Evolutionary conservation across 352 stramenopile genomes (phyloP), one percentile per base, ranked within the genome.

Genomic region (Phytophthora cryptogea): DNA sequence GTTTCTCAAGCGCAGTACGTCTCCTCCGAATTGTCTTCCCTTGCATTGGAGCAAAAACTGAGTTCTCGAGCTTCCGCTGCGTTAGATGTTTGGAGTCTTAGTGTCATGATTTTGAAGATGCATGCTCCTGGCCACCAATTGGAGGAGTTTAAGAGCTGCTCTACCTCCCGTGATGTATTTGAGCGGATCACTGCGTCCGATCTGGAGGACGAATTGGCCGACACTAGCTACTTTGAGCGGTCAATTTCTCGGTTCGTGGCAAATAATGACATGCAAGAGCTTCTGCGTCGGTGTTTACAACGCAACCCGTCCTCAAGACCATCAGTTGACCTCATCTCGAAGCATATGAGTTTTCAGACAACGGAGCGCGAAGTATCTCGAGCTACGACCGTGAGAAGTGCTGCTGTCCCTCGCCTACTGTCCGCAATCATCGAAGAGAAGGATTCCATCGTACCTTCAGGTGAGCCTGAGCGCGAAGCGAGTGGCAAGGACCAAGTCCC

Each of bases 31-130:
- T 72, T 86, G 43, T 74, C 78, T 28, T 46, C 50, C 5, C 50
- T 73, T 27, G 41, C 71, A 23, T 49, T 89, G n/a, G 63, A 67
- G 14, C 32, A 68, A 1, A 63, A 57, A 28, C 11, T 8, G 13
- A 61, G 36, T 13, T 53, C 23, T 40, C 63, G 71, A 30, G 66
- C 78, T 17, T 69, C 73, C 1, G 36, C 66, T 0, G 60, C 77
- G 8, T 69, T 83, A 30, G 81, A 91, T 57, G 60, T 84, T 11
- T 91, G 81, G 81, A 77, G 75, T 45, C 58, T 89, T 16, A 79
- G 81, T 0, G 68, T 88, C 13, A 64, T 85, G 10, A 74, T 87
- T 2, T 58, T 89, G 16, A 85, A 87, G 45, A 63, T 83, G 28
- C 83, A 88, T 53, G 72, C 73, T 5, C 66, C 59, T 30, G 60